Base-by-base conservation (phyloP, 768 basidiomycete genomes). In the Russula sp. region DNA sequence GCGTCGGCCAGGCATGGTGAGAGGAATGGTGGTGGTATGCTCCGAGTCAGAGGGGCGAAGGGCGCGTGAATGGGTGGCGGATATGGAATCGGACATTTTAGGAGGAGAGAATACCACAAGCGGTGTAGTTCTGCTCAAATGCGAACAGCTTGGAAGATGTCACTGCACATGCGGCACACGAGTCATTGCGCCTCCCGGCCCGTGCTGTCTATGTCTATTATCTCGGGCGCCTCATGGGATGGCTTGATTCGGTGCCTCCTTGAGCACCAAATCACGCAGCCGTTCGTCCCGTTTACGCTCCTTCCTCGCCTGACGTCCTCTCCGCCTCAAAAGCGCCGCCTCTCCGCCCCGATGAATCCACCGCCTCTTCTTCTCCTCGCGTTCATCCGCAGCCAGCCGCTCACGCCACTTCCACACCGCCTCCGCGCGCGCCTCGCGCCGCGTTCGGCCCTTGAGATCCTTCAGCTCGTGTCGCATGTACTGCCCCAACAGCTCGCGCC, bases 341-440 rank as follows among this genome's bases (percentile, higher is more conserved):
- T 73, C 71, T 11, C 53, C 69, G n/a, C 74, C 73, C 20, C 72
- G 69, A 56, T 71, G 75, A 53, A 80, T 69, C 78, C 77, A 78
- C 49, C 79, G 80, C 65, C 78, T 79, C 76, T 85, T 86, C 74
- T 81, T 78, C 70, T 83, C 79, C 53, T 79, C 82, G 65, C 81
- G 81, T 61, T 80, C 75, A 64, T 87, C 80, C 53, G 80, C 78
- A 60, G 81, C 78, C 59, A 90, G 61, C 65, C 77, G 76, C 69
- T 82, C 77, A 63, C 83, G 78, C 81, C 83, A 92, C 72, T 85
- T 88, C 77, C 83, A 90, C 39, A 79, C 78, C 51, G 87, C 90
- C 69, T 92, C 89, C 11, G 85, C 85, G 47, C 78, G 81, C 3
- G 86, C 88, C 61, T 87, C 85, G 65, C 78, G 77, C 59, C 73